A percentile compares a stretch with the other conserved stretches of the same genome.
phyloP scores from a whole-genome alignment of 495 filamentous ascomycete species.

The Poronia punctata region DNA sequence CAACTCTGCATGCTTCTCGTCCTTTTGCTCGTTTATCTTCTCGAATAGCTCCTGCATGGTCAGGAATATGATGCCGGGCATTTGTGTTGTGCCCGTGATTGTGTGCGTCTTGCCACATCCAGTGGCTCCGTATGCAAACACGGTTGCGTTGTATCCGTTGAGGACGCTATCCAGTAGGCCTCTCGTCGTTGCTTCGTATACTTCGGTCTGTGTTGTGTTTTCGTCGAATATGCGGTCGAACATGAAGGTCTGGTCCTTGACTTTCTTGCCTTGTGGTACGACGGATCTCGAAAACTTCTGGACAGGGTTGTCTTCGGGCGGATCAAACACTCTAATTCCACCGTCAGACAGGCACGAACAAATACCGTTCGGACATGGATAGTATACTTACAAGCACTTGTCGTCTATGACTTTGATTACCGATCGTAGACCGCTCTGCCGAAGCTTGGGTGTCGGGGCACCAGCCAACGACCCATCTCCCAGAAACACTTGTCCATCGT shows the following conservation, averaged over 20 bases:
- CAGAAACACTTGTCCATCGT: constrained; percentile 86
- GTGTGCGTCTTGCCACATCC: constrained; percentile 99
- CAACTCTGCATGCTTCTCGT: constrained; percentile 83
- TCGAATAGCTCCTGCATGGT: constrained; percentile 99
- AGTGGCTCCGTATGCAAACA: constrained; percentile 97
- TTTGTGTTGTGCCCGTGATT: constrained; percentile 88
- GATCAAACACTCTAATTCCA: constrained; percentile 90
- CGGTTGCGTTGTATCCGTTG: constrained; percentile 97
- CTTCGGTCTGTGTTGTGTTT: constrained; percentile 83
- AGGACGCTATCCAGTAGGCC: constrained; percentile 86
- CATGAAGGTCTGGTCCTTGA: constrained; percentile 96
- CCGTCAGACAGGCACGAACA: too few species aligned
- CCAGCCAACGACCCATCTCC: constrained; percentile 89
- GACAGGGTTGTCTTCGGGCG: constrained; percentile 93
- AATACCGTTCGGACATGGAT: background rate
- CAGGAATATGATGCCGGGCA: constrained; percentile 96
- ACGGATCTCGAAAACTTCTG: constrained; percentile 81
- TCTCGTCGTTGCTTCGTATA: constrained; percentile 92
- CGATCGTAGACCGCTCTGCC: constrained; percentile 76
- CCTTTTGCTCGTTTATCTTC: constrained; percentile 75
- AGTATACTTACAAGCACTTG: constrained; percentile 72
- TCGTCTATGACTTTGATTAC: constrained; percentile 97
- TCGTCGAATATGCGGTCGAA: constrained; percentile 98
- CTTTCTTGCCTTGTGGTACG: constrained; percentile 78
- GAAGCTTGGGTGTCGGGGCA: constrained; percentile 74